A percentile compares a stretch with the other conserved stretches of the same genome.
Conservation (phyloP, 148 eudicot genomes). For the Vaccinium macrocarpon region DNA sequence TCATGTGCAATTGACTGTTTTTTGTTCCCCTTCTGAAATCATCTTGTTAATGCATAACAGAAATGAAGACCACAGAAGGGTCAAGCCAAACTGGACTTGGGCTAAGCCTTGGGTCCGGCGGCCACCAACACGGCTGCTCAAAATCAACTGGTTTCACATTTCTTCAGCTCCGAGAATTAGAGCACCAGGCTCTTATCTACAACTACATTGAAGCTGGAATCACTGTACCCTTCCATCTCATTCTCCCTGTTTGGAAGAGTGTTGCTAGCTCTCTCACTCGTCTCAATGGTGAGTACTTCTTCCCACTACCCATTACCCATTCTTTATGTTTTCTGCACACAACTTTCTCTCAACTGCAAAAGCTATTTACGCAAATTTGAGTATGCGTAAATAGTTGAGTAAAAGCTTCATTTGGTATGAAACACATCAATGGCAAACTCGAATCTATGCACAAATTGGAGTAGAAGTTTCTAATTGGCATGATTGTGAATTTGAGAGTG, state of each 20-base stretch:
- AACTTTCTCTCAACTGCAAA: too few relatives aligned
- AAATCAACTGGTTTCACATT: constrained; percentile 26
- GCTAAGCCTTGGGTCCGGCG: neutral
- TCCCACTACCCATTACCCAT: neutral
- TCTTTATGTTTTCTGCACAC: too few relatives aligned
- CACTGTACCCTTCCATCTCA: constrained; percentile 25
- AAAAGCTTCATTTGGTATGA: too few relatives aligned
- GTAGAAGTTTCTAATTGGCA: too few relatives aligned
- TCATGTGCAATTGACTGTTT: too few relatives aligned
- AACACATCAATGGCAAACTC: too few relatives aligned
- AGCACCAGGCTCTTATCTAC: constrained; percentile 29
- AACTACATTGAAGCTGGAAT: constrained; percentile 29
- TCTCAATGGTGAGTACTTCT: neutral
- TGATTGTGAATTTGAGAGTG: too few relatives aligned
- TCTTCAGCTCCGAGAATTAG: constrained; percentile 28
- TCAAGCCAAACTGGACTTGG: neutral
- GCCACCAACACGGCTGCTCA: neutral
- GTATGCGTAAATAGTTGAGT: too few relatives aligned
- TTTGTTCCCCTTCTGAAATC: neutral
- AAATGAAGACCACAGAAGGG: neutral
- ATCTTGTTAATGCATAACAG: neutral
- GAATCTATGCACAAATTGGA: too few relatives aligned
- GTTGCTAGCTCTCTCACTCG: constrained; percentile 18
- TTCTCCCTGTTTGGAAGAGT: constrained; percentile 34
- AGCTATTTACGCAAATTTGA: too few relatives aligned